Evolutionary conservation across 768 basidiomycete species (phyloP).

Genomic region (Hypsizygus marmoreus): DNA sequence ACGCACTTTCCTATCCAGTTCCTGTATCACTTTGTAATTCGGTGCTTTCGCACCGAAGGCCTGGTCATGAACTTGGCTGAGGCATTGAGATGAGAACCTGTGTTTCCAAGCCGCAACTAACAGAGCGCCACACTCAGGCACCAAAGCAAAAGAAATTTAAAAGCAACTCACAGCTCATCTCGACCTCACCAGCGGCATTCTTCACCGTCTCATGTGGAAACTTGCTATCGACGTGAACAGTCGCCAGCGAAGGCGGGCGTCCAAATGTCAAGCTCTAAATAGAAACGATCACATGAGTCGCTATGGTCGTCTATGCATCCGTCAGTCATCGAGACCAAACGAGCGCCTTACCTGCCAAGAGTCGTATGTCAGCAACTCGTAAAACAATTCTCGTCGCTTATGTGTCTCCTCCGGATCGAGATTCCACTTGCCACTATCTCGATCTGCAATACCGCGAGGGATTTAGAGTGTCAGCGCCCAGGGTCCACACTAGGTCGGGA

Average conservation of each 20-base stretch:
- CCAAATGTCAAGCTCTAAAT: conserved; percentile 69
- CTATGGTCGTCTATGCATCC: not conserved
- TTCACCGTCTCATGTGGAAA: conserved; percentile 48
- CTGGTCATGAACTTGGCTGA: conserved; percentile 65
- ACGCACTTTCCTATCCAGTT: conserved; percentile 68
- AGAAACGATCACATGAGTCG: conserved; percentile 6
- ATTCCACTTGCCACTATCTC: conserved; percentile 69
- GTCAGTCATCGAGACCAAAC: conserved; percentile 2
- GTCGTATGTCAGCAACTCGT: conserved; percentile 69
- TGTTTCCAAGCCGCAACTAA: conserved; percentile 73
- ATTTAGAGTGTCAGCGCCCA: conserved; percentile 17
- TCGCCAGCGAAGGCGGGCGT: conserved; percentile 65
- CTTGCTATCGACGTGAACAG: conserved; percentile 56
- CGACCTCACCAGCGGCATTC: conserved; percentile 50
- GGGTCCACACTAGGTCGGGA: conserved; percentile 9
- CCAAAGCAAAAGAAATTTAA: conserved; percentile 6
- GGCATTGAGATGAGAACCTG: conserved; percentile 60
- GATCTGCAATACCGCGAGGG: conserved; percentile 42
- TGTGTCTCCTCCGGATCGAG: conserved; percentile 56
- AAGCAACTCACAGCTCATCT: conserved; percentile 59
- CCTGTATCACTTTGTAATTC: conserved; percentile 60
- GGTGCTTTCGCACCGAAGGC: conserved; percentile 66
- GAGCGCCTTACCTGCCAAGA: conserved; percentile 60
- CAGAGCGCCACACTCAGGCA: not conserved
- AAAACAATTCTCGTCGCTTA: conserved; percentile 60